Evolutionary conservation across 495 filamentous ascomycete genomes (phyloP), one percentile per base, ranked within the genome.

Genomic region (Neurospora tetrasperma): DNA sequence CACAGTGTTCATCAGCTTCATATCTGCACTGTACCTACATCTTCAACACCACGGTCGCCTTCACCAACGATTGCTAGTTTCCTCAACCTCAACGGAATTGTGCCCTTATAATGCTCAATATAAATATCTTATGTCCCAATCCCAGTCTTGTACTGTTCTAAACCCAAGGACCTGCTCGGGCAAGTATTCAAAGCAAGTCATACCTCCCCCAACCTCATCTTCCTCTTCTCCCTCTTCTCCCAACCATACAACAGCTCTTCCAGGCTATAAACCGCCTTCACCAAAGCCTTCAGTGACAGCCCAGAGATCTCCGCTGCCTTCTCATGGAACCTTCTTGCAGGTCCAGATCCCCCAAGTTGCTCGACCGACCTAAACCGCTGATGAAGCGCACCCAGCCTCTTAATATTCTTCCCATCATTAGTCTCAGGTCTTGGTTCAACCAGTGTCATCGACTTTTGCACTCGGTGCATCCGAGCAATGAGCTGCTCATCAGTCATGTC

Each of bases 401-500:
- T 72, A n/a, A 76, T 8, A 0, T 43, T 14, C 1, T n/a, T 70
- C 0, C 39, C 44, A 11, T 16, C 62, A 5, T 38, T 14, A 0
- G 27, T 5, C 18, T 73, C 77, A 0, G 72, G 42, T 10, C 43
- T 70, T 3, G 76, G 74, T 9, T 54, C n/a, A 39, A 80, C 68
- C 3, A 16, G 44, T 14, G 70, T 76, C 74, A 76, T 75, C 1
- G 70, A 72, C 43, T 48, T 76, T 68, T 71, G 76, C 0, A 73
- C 78, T 70, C 66, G 72, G 12, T 70, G 73, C 46, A 75, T 71
- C 31, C 74, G 78, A 23, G 27, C 83, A 76, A 62, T 79, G 69
- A 42, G 79, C 72, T 80, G 77, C 11, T 78, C 78, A 10, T 76
- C 73, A 1, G 78, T 4, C 8, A 72, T 27, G 78, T 80, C 69